Conservation (phyloP, 192 early-diverging fungal genomes). For the Entomortierella parvispora region DNA sequence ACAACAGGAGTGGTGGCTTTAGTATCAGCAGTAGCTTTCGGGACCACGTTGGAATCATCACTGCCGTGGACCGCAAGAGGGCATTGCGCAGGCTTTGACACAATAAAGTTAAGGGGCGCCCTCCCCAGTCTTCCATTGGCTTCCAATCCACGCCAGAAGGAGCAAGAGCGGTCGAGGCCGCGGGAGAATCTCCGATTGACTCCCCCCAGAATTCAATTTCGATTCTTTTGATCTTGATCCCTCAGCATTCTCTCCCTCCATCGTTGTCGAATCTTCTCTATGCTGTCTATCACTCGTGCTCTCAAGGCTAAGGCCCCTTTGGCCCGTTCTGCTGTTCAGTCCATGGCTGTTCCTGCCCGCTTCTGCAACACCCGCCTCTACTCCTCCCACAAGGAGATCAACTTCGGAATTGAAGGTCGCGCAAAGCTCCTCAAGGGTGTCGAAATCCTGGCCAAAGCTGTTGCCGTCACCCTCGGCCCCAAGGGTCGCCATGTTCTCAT, state of each 20-base stretch:
- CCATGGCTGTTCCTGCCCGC: conserved; percentile 24
- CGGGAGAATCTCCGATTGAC: too few relatives aligned
- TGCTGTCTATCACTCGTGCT: conserved; percentile 50
- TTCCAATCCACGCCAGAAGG: too few relatives aligned
- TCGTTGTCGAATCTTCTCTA: neutral
- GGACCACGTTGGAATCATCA: too few relatives aligned
- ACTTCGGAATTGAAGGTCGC: conserved; percentile 96
- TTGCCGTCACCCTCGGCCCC: conserved; percentile 99
- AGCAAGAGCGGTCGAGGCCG: too few relatives aligned
- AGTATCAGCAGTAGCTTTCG: too few relatives aligned
- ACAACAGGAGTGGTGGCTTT: too few relatives aligned
- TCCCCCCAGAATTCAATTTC: neutral
- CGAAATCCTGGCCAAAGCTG: conserved; percentile 96
- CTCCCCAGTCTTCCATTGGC: too few relatives aligned
- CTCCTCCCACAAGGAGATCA: conserved; percentile 96
- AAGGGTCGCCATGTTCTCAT: conserved; percentile 99
- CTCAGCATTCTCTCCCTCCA: conserved; percentile 10
- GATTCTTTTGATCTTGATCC: conserved; percentile 11
- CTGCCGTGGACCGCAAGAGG: too few relatives aligned
- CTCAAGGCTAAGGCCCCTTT: conserved; percentile 48
- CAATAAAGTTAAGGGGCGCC: too few relatives aligned
- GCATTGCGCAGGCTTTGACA: too few relatives aligned
- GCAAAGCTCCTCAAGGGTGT: conserved; percentile 93
- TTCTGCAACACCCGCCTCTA: conserved; percentile 55
- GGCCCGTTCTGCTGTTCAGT: conserved; percentile 20